Evolutionary conservation across 129 eudicot species (phyloP).

Genomic region (Glebionis coronaria): DNA sequence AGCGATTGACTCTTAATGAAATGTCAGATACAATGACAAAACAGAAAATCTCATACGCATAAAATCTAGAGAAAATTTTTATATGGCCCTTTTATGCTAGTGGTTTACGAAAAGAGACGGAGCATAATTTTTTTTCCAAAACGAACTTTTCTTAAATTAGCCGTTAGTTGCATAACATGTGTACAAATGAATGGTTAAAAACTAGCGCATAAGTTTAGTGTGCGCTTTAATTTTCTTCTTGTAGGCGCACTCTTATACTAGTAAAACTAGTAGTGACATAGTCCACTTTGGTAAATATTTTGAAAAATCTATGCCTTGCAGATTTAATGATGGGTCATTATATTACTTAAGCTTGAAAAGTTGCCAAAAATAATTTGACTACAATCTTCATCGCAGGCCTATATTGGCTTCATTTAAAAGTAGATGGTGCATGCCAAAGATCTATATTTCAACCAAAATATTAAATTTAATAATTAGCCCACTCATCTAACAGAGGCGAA

Average conservation of each 20-base stretch:
- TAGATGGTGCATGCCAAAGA: background rate
- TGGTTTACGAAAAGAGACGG: no score
- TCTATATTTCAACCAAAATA: conserved; percentile 4
- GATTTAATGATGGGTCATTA: background rate
- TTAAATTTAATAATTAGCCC: background rate
- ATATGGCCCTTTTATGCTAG: no score
- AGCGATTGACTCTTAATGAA: background rate
- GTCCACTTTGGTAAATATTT: no score
- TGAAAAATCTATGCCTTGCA: background rate
- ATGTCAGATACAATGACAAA: conserved; percentile 3
- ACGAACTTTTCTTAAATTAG: no score
- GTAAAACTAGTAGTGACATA: no score
- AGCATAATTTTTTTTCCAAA: no score
- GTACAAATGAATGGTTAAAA: no score
- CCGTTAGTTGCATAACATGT: no score
- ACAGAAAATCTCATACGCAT: background rate
- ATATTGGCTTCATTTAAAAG: background rate
- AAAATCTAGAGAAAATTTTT: no score
- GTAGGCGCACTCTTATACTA: no score
- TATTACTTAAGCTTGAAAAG: background rate
- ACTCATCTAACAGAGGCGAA: background rate
- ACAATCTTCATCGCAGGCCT: background rate
- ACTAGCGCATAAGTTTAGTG: no score
- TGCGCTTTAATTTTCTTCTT: no score
- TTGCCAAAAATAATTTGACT: background rate